A percentile compares a stretch with the other conserved stretches of the same genome.
These are phyloP conservation scores for Roridomyces roridus DNA, from an alignment of 768 basidiomycete genomes.

Conservation along the genomic window DNA sequence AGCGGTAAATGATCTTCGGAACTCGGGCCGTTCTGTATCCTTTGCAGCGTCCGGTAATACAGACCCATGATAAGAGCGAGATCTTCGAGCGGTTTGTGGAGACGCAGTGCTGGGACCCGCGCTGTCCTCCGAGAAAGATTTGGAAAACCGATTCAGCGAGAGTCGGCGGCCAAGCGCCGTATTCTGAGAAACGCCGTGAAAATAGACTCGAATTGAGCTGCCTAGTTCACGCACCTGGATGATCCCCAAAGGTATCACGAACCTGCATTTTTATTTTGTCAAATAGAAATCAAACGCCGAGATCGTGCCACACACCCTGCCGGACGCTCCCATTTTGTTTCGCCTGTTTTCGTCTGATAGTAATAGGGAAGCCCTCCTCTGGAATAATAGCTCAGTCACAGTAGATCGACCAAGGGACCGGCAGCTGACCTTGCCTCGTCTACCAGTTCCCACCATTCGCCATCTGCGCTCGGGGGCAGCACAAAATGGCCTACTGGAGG, in stretches of 20 bases:
- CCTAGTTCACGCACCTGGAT: slow-evolving; percentile 65
- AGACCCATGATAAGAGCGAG: slow-evolving; percentile 43
- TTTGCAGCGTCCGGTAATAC: slow-evolving; percentile 31
- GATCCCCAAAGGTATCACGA: slow-evolving; percentile 90
- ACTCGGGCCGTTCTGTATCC: slow-evolving; percentile 30
- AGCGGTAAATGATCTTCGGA: slow-evolving; percentile 37
- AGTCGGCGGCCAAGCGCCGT: slow-evolving; percentile 75
- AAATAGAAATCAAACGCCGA: too few relatives aligned
- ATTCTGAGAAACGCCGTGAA: slow-evolving; percentile 49
- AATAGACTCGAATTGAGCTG: background rate
- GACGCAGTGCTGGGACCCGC: slow-evolving; percentile 28
- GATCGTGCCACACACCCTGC: slow-evolving; percentile 40
- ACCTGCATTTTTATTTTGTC: background rate
- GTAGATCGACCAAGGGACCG: too few relatives aligned
- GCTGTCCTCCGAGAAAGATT: slow-evolving; percentile 35
- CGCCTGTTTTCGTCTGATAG: slow-evolving; percentile 90
- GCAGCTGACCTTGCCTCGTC: slow-evolving; percentile 67
- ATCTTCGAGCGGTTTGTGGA: slow-evolving; percentile 41
- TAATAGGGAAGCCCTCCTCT: slow-evolving; percentile 79
- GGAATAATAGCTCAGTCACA: slow-evolving; percentile 74
- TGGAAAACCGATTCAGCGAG: slow-evolving; percentile 56
- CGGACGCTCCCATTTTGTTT: slow-evolving; percentile 94
- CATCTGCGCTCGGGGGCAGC: slow-evolving; percentile 83
- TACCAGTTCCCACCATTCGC: slow-evolving; percentile 96
- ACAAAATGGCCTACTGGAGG: slow-evolving; percentile 90